phyloP scores from a whole-genome alignment of 352 stramenopile species.

The Phytophthora multivora region DNA sequence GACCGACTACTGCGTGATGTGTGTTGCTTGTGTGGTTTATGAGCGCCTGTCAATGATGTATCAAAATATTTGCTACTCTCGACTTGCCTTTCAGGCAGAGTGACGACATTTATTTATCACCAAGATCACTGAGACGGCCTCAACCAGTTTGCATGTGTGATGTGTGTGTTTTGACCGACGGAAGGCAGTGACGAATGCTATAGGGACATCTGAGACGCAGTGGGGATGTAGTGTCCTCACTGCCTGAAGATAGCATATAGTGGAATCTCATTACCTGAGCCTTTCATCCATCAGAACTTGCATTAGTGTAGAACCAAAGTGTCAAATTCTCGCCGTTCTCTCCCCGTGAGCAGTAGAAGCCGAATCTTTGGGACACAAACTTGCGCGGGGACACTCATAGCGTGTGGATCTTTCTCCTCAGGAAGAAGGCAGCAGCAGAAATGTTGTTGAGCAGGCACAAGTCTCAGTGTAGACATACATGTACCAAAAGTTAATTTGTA shows the following conservation, averaged over 20 bases:
- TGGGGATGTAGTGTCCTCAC: constrained; percentile 38
- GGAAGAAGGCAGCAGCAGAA: constrained; percentile 62
- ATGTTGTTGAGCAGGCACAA: constrained; percentile 59
- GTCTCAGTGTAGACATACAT: constrained; percentile 46
- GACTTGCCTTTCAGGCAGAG: constrained; percentile 57
- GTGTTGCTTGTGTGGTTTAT: constrained; percentile 25
- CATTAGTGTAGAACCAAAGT: constrained; percentile 72
- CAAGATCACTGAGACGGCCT: constrained; percentile 91
- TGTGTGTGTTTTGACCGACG: not conserved
- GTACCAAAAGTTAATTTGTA: not conserved
- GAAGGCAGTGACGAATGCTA: constrained; percentile 87
- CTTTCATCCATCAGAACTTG: constrained; percentile 31
- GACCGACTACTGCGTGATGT: constrained; percentile 45
- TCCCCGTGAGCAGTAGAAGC: constrained; percentile 78
- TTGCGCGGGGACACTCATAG: constrained; percentile 9
- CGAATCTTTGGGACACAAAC: constrained; percentile 89
- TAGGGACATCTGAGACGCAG: constrained; percentile 87
- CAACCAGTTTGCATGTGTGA: constrained; percentile 3
- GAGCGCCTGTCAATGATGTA: constrained; percentile 70
- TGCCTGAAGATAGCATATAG: constrained; percentile 79
- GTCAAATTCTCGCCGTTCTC: constrained; percentile 89
- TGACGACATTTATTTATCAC: constrained; percentile 90
- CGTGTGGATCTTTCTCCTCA: constrained; percentile 40
- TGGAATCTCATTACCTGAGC: constrained; percentile 94
- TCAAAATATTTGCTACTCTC: constrained; percentile 93